phyloP scores from a whole-genome alignment of 345 rosid genomes.

The Camelina neglecta region DNA sequence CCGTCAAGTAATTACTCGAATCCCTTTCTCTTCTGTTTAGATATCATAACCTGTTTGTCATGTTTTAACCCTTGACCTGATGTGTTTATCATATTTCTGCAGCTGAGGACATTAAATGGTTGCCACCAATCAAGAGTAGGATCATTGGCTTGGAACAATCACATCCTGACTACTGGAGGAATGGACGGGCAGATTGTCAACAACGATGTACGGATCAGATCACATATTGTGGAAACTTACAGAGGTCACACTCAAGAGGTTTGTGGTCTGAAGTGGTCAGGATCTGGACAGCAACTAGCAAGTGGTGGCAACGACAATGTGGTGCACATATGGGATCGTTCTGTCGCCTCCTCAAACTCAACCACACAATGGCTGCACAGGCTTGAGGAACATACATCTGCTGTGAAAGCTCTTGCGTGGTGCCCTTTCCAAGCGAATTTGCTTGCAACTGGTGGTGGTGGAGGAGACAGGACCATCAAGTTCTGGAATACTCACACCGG shows the following conservation, averaged over 20 bases:
- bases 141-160: conserved; percentile 50
- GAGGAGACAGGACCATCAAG: conserved; percentile 46
- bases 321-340: conserved; percentile 59
- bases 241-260: conserved; percentile 56
- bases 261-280: conserved; percentile 65
- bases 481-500: conserved; percentile 50
- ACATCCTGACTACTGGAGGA: conserved; percentile 53
- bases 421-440: conserved; percentile 50
- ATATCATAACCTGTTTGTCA: not conserved
- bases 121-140: conserved; percentile 52
- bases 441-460: conserved; percentile 49
- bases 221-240: conserved; percentile 51
- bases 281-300: conserved; percentile 56
- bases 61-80: not conserved
- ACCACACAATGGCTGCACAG: conserved; percentile 48
- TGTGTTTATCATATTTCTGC: not conserved
- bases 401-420: conserved; percentile 67
- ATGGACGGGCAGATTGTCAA: conserved; percentile 53
- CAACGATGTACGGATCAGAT: conserved; percentile 52
- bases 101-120: conserved; percentile 48
- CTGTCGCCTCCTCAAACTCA: conserved; percentile 49
- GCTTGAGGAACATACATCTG: conserved; percentile 54
- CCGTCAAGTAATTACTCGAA: conserved; percentile 19
- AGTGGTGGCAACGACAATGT: conserved; percentile 53
- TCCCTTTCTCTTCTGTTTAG: not conserved